Percentiles rank a stretch among this genome's conserved stretches.
These are phyloP conservation scores for Xylaria sp. DNA, from an alignment of 2,329 filamentous ascomycete genomes.

Conservation along the genomic window DNA sequence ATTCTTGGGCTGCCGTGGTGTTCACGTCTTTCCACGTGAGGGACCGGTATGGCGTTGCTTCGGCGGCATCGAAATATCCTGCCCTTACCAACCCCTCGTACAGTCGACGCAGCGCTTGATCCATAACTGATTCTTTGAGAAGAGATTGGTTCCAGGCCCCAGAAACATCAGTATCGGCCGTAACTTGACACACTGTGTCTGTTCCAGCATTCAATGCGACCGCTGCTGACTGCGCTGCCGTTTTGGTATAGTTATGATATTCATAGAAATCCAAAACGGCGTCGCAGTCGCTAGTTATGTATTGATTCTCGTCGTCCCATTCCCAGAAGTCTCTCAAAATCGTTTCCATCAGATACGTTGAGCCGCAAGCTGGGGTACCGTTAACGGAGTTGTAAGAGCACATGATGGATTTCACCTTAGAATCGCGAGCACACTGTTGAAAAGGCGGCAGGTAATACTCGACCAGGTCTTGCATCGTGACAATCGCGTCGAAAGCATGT, in stretches of 20 bases:
- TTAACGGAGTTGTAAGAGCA: slow-evolving; percentile 74
- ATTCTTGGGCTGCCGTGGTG: slow-evolving; percentile 41
- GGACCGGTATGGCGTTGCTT: slow-evolving; percentile 42
- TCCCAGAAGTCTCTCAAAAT: slow-evolving; percentile 74
- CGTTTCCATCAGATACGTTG: slow-evolving; percentile 69
- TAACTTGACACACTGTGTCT: slow-evolving; percentile 50
- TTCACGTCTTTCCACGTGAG: slow-evolving; percentile 46
- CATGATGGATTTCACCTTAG: slow-evolving; percentile 69
- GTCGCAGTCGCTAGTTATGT: slow-evolving; percentile 74
- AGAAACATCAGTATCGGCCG: slow-evolving; percentile 44
- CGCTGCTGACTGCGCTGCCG: slow-evolving; percentile 51
- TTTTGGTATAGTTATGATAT: slow-evolving; percentile 55
- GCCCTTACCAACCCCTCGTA: slow-evolving; percentile 51
- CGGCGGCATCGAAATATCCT: slow-evolving; percentile 49
- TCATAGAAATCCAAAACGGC: slow-evolving; percentile 68
- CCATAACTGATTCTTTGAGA: slow-evolving; percentile 46
- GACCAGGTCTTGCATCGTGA: slow-evolving; percentile 70
- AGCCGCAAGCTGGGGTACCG: slow-evolving; percentile 72
- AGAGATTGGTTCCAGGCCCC: slow-evolving; percentile 49
- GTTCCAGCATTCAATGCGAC: slow-evolving; percentile 52
- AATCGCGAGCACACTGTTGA: slow-evolving; percentile 69
- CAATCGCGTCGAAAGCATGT: slow-evolving; percentile 66
- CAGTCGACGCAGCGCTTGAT: slow-evolving; percentile 47
- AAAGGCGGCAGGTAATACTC: slow-evolving; percentile 77
- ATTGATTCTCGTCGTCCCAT: slow-evolving; percentile 70